Evolutionary conservation across 768 basidiomycete species (phyloP).

Genomic region (Hortiboletus campestris): DNA sequence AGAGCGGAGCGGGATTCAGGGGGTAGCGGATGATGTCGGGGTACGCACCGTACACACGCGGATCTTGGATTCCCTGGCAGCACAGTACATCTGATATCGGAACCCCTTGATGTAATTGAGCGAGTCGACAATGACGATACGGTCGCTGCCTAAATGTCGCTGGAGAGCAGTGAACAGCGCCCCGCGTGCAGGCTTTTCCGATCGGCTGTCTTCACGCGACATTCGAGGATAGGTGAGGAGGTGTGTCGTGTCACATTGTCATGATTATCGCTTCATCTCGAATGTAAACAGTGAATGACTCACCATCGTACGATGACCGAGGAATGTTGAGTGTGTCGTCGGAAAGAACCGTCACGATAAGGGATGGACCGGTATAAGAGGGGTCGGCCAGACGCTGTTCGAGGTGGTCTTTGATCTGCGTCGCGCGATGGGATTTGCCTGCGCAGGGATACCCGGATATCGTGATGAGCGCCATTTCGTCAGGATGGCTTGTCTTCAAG

Average conservation of each 20-base stretch:
- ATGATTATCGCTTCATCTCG: neutral
- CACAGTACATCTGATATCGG: constrained; percentile 97
- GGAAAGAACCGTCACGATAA: constrained; percentile 54
- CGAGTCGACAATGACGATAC: constrained; percentile 85
- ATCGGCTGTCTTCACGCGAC: constrained; percentile 54
- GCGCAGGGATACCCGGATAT: constrained; percentile 85
- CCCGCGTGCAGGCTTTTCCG: constrained; percentile 88
- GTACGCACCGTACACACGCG: constrained; percentile 82
- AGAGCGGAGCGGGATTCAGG: no score
- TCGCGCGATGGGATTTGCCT: constrained; percentile 78
- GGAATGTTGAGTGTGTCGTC: constrained; percentile 69
- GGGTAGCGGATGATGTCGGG: no score
- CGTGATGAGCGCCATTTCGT: constrained; percentile 85
- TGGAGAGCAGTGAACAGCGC: constrained; percentile 82
- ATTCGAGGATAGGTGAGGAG: neutral
- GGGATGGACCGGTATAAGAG: constrained; percentile 50
- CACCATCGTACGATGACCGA: constrained; percentile 74
- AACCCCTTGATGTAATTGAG: constrained; percentile 99
- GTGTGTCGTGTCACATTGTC: no score
- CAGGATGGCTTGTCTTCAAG: no score
- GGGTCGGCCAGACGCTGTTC: constrained; percentile 48
- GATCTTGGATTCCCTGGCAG: constrained; percentile 82
- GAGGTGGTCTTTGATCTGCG: constrained; percentile 60
- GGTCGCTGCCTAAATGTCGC: constrained; percentile 66
- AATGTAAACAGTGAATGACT: constrained; percentile 11